phyloP scores from a whole-genome alignment of 768 basidiomycete genomes.

The Tricholoma bakamatsutake region DNA sequence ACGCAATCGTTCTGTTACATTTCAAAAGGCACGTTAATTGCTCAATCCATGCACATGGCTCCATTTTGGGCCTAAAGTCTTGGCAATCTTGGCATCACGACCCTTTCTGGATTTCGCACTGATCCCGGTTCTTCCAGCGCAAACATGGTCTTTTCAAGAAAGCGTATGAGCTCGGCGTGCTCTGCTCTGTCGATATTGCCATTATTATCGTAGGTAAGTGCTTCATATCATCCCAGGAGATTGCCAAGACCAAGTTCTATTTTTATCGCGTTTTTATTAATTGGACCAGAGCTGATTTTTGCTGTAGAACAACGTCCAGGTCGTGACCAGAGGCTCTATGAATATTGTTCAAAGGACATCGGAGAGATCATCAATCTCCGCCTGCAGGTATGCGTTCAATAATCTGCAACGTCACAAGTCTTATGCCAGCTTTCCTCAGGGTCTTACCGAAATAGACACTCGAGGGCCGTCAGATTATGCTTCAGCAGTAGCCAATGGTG shows the following conservation, averaged over 20 bases:
- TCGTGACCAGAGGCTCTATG: not conserved
- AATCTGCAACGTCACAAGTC: not conserved
- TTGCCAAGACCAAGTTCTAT: not conserved
- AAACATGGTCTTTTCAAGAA: constrained; percentile 14
- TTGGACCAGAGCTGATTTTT: not conserved
- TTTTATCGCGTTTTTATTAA: not conserved
- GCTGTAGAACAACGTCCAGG: constrained; percentile 2
- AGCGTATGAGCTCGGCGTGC: constrained; percentile 12
- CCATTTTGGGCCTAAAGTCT: constrained; percentile 1
- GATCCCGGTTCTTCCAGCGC: not conserved
- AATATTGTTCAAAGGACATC: constrained; percentile 3
- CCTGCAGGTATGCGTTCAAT: not conserved
- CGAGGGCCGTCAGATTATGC: not conserved
- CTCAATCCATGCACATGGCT: not conserved
- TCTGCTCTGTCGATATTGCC: constrained; percentile 12
- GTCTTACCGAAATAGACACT: not conserved
- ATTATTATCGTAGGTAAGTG: constrained; percentile 12
- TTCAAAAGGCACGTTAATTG: constrained; percentile 7
- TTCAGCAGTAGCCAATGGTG: not conserved
- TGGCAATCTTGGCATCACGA: constrained; percentile 6
- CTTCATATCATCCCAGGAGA: not conserved
- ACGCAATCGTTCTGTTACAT: constrained; percentile 13
- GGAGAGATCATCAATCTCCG: not conserved
- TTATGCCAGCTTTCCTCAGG: not conserved
- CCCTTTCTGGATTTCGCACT: not conserved